phyloP scores from a whole-genome alignment of 1,284 basidiomycete species.

The Lentinula novae-zelandiae region DNA sequence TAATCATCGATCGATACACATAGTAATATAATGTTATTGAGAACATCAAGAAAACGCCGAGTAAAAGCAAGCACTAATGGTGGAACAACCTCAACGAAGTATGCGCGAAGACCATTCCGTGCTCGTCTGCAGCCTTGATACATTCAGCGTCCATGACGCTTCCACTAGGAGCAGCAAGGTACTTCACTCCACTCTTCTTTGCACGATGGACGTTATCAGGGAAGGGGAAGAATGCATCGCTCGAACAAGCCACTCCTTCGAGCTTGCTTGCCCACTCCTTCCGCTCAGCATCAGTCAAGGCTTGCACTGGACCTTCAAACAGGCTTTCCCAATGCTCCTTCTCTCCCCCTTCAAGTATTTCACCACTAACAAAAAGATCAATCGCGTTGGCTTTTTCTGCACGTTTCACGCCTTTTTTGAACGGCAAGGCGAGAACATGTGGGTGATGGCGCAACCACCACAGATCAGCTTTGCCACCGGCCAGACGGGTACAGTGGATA shows the following conservation, averaged over 20 bases:
- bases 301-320: slow-evolving; percentile 75
- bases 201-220: slow-evolving; percentile 97
- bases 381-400: slow-evolving; percentile 99
- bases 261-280: slow-evolving; percentile 70
- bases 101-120: slow-evolving; percentile 84
- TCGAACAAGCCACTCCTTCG: slow-evolving; percentile 87
- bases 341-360: slow-evolving; percentile 85
- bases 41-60: neutral
- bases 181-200: slow-evolving; percentile 86
- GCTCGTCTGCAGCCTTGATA: slow-evolving; percentile 91
- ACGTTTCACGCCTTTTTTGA: slow-evolving; percentile 97
- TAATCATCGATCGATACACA: neutral
- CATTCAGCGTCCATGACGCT: slow-evolving; percentile 98
- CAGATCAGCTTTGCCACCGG: slow-evolving; percentile 96
- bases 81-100: slow-evolving; percentile 82
- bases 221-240: slow-evolving; percentile 99
- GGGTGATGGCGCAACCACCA: slow-evolving; percentile 99
- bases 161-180: slow-evolving; percentile 92
- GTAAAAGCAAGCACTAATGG: slow-evolving; percentile 38
- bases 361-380: slow-evolving; percentile 93
- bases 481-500: slow-evolving; percentile 98
- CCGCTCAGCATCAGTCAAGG: slow-evolving; percentile 73
- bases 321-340: slow-evolving; percentile 88
- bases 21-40: neutral
- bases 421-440: slow-evolving; percentile 85